A percentile compares a stretch with the other conserved stretches of the same genome.
Conservation (phyloP, 2,329 filamentous ascomycete genomes). For the Cordyceps pruinosa region DNA sequence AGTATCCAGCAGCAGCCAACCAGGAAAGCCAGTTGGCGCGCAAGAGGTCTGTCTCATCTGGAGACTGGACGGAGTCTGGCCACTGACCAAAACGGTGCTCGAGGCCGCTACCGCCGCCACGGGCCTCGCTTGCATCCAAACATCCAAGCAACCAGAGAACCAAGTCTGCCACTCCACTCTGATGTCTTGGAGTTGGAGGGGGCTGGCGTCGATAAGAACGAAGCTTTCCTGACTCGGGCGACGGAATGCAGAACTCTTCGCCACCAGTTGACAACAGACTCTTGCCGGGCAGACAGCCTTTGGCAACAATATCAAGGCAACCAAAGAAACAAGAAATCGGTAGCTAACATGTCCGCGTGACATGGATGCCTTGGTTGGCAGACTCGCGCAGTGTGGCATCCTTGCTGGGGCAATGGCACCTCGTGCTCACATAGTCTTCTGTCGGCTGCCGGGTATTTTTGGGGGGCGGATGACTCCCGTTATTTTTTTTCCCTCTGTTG, state of each 20-base stretch:
- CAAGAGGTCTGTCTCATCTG: background rate
- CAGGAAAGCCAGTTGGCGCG: too few relatives aligned
- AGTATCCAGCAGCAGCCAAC: background rate
- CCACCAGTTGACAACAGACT: background rate
- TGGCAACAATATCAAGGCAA: background rate
- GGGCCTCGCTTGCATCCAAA: background rate
- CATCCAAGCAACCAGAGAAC: too few relatives aligned
- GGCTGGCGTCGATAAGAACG: too few relatives aligned
- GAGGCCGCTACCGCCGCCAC: background rate
- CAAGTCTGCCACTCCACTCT: background rate
- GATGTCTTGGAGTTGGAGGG: background rate
- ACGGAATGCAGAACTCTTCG: background rate
- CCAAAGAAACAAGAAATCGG: background rate
- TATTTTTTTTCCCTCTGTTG: background rate
- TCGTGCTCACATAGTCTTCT: conserved; percentile 9
- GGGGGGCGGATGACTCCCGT: conserved; percentile 1
- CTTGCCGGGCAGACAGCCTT: background rate
- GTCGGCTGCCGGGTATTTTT: conserved; percentile 1
- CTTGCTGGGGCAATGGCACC: conserved; percentile 3
- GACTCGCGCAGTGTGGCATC: conserved; percentile 7
- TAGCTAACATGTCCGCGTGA: conserved; percentile 9
- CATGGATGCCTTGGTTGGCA: background rate
- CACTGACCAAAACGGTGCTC: background rate
- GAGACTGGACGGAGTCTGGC: too few relatives aligned
- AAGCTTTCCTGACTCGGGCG: conserved; percentile 1